Evolutionary conservation across 2,329 filamentous ascomycete genomes (phyloP), one percentile per base, ranked within the genome.

Genomic region (Beauveria varroae): DNA sequence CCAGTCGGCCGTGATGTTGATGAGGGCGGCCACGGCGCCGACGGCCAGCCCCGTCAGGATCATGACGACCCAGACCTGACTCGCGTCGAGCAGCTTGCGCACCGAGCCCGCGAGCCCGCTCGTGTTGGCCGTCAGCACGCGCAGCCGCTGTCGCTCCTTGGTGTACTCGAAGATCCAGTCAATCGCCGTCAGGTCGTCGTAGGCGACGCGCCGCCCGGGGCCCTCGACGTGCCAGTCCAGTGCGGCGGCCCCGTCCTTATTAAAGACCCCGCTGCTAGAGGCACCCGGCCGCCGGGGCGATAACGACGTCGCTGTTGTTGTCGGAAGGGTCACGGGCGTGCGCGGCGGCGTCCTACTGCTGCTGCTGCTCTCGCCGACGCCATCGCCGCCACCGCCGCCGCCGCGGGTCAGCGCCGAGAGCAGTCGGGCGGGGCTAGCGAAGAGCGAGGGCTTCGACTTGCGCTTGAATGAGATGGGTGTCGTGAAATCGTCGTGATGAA

Each of bases 151-250:
- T 22, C 95, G 86, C 76, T 99, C 95, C 74, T 97, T 97, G 57
- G 90, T 95, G 71, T 98, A 96, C 74, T 99, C 95, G 69, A 96
- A 98, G 71, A 98, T 98, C 95, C 95, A 99, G 78, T 99, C 95
- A 72, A 99, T 99, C 62, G 95, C 93, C 18, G 93, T 97, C 72
- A 97, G 80, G 75, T 99, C 90, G 70, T 97, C 93, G 76, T 99
- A 99, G 60, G 90, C 93, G 43, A 97, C 93, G 70, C 95, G 86
- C 58, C 91, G 85, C 1, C 93, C 93, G 0, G 91, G 92, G 1
- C 91, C 92, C 74, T 97, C 93, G 53, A 88, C 82, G 71, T 96
- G 90, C 93, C 93, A 98, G 73, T 98, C 93, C 51, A 81, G 72
- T 69, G 57, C 84, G 79, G 65, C 85, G 83, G 43, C 71, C 63